Evolutionary conservation across 441 rosid species (phyloP).

Genomic region (Erodium chrysanthum): DNA sequence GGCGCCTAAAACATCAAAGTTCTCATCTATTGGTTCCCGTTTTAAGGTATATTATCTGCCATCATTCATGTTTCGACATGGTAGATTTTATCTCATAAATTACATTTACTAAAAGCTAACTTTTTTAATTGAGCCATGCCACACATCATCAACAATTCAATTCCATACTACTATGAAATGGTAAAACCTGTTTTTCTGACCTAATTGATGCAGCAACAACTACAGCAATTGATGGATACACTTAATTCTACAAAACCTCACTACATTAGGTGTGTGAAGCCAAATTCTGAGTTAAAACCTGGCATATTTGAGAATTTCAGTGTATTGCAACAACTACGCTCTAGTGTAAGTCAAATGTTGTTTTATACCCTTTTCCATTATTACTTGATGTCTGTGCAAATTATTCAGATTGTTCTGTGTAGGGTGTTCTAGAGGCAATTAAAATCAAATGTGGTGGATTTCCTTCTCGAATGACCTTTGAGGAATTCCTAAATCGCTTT

Average conservation of each 20-base stretch:
- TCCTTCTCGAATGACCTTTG: constrained; percentile 88
- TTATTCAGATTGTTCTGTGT: constrained; percentile 13
- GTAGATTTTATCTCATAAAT: constrained; percentile 12
- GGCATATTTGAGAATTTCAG: constrained; percentile 88
- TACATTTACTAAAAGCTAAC: constrained; percentile 2
- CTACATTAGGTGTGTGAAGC: constrained; percentile 96
- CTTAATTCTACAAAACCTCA: constrained; percentile 94
- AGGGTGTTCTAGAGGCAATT: constrained; percentile 99
- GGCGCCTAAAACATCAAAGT: constrained; percentile 81
- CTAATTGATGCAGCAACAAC: constrained; percentile 60
- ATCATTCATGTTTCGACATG: constrained; percentile 10
- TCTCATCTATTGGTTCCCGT: constrained; percentile 91
- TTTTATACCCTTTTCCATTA: constrained; percentile 2
- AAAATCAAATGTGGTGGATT: constrained; percentile 92
- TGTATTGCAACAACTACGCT: constrained; percentile 90
- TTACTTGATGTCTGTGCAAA: background rate
- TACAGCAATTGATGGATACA: constrained; percentile 81
- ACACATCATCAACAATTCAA: background rate
- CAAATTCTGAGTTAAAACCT: constrained; percentile 81
- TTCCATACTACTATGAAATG: constrained; percentile 15
- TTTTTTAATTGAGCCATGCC: constrained; percentile 16
- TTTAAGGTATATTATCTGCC: constrained; percentile 55
- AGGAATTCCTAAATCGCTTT: constrained; percentile 76
- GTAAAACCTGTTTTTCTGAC: constrained; percentile 22
- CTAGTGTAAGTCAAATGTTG: constrained; percentile 63